phyloP scores from a whole-genome alignment of 2,329 filamentous ascomycete genomes.

The Pseudogymnoascus sp. region DNA sequence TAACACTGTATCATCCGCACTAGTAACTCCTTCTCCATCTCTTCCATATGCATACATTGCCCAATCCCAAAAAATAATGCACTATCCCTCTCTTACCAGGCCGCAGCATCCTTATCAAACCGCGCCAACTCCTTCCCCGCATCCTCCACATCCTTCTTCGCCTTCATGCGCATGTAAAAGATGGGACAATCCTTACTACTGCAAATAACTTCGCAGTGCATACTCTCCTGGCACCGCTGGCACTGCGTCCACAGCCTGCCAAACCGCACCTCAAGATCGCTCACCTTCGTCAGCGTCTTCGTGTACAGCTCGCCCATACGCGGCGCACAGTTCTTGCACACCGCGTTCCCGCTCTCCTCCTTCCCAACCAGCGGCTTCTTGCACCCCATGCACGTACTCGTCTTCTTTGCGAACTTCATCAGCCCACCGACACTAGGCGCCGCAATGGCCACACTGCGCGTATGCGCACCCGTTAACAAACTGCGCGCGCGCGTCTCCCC shows the following conservation, averaged over 20 bases:
- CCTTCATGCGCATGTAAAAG: conserved; percentile 99
- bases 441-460: conserved; percentile 86
- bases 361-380: conserved; percentile 86
- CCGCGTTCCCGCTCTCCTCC: conserved; percentile 74
- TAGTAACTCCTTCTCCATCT: not conserved
- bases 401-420: conserved; percentile 99
- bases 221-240: conserved; percentile 92
- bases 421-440: conserved; percentile 86
- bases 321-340: conserved; percentile 79
- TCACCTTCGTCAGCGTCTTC: conserved; percentile 79
- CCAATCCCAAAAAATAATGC: not conserved
- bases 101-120: conserved; percentile 80
- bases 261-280: conserved; percentile 89
- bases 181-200: conserved; percentile 95
- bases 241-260: conserved; percentile 95
- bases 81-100: conserved; percentile 33
- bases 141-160: conserved; percentile 97
- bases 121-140: conserved; percentile 80
- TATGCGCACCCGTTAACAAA: conserved; percentile 87
- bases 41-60: conserved; percentile 3
- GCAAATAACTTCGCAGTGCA: conserved; percentile 98
- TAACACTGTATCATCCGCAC: not conserved
- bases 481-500: conserved; percentile 86
- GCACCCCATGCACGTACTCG: conserved; percentile 96
- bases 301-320: conserved; percentile 90